Evolutionary conservation across 306 rosid genomes (phyloP).

Genomic region (Vigna angularis): DNA sequence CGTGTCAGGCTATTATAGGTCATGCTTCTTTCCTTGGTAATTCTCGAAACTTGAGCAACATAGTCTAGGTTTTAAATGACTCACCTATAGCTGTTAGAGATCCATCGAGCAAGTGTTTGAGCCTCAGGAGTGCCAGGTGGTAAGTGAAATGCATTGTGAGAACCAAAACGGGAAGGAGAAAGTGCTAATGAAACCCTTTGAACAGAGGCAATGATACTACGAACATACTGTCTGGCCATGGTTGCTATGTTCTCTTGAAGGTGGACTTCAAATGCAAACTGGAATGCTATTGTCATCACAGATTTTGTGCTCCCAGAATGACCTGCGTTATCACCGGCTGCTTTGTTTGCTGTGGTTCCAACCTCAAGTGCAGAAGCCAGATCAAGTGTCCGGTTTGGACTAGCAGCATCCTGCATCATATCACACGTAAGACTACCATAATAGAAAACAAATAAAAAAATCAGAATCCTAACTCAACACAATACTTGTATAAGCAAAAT

Average conservation of each 20-base stretch:
- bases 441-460: not conserved
- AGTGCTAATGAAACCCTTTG: slow-evolving; percentile 97
- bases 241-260: slow-evolving; percentile 88
- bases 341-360: slow-evolving; percentile 76
- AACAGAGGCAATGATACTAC: slow-evolving; percentile 91
- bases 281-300: slow-evolving; percentile 99
- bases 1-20: not conserved
- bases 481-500: not conserved
- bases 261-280: slow-evolving; percentile 88
- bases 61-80: slow-evolving; percentile 28
- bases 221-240: slow-evolving; percentile 93
- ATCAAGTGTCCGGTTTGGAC: slow-evolving; percentile 95
- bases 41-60: not conserved
- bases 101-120: slow-evolving; percentile 87
- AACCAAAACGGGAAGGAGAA: slow-evolving; percentile 77
- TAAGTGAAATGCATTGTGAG: slow-evolving; percentile 64
- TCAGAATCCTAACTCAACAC: slow-evolving; percentile 8
- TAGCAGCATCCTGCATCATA: slow-evolving; percentile 71
- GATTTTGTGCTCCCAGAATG: slow-evolving; percentile 78
- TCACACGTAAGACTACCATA: not conserved
- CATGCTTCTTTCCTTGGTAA: not conserved
- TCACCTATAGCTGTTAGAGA: slow-evolving; percentile 81
- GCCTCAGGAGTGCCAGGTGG: slow-evolving; percentile 96
- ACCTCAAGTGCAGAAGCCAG: slow-evolving; percentile 97
- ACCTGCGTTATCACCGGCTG: slow-evolving; percentile 65